A percentile compares a stretch with the other conserved stretches of the same genome.
Evolutionary conservation across 495 filamentous ascomycete genomes (phyloP).

Genomic region (Penicillium argentinense): DNA sequence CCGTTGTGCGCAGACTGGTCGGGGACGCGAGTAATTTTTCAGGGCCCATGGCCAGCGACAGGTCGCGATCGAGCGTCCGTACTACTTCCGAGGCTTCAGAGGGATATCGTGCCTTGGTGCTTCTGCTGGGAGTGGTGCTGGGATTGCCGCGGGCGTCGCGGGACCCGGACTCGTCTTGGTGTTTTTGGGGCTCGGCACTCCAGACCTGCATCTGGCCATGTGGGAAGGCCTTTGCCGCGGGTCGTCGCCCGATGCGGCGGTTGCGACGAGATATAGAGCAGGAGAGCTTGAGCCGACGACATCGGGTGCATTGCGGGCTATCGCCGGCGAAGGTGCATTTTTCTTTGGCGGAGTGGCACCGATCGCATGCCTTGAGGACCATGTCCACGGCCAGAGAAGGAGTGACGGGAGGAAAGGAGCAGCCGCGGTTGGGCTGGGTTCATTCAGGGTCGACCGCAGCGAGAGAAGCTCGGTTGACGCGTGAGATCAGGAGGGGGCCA

Average conservation of each 20-base stretch:
- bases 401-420: background rate
- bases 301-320: slow-evolving; percentile 25
- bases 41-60: slow-evolving; percentile 9
- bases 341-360: slow-evolving; percentile 25
- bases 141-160: slow-evolving; percentile 2
- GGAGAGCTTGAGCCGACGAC: slow-evolving; percentile 24
- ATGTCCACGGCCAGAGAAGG: slow-evolving; percentile 13
- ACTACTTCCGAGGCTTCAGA: slow-evolving; percentile 3
- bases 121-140: slow-evolving; percentile 2
- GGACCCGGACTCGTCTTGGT: slow-evolving; percentile 8
- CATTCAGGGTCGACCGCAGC: background rate
- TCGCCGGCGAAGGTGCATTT: slow-evolving; percentile 21
- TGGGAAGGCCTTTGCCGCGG: slow-evolving; percentile 16
- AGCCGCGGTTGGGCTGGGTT: background rate
- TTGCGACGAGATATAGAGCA: slow-evolving; percentile 21
- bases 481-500: background rate
- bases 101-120: slow-evolving; percentile 10
- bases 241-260: slow-evolving; percentile 22
- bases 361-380: slow-evolving; percentile 27
- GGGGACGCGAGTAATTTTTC: slow-evolving; percentile 21
- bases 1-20: slow-evolving; percentile 16
- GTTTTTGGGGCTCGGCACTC: slow-evolving; percentile 13
- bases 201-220: slow-evolving; percentile 22
- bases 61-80: slow-evolving; percentile 3
- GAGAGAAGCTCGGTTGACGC: slow-evolving; percentile 1